Base-by-base conservation (phyloP, 2,329 filamentous ascomycete genomes). In the Metarhizium humberi region DNA sequence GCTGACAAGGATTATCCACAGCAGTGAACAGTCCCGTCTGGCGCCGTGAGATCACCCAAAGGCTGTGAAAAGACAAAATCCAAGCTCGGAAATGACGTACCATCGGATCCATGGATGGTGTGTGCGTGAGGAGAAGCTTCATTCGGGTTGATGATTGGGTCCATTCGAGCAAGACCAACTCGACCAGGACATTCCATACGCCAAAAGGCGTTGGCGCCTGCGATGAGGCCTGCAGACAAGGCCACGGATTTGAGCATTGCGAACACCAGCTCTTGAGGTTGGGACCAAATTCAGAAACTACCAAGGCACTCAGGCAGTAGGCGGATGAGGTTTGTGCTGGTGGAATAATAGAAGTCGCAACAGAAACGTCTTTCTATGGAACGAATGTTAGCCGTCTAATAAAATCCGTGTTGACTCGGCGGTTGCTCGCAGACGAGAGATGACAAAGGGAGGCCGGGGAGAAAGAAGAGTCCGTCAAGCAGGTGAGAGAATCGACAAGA, bases 141-240 rank as follows among this genome's bases (percentile, higher is more conserved):
- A 51, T 82, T 85, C 3, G 79, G 79, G 56, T 82, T 78, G 55
- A 94, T 77, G 55, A 96, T 76, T 18, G 90, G 90, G 66, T 96
- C 90, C 45, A 95, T 76, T 56, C 89, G 82, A 51, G 83, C 87
- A 56, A 89, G 69, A 59, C 84, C 88, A 60, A 84, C 76, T 50
- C 80, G 79, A 55, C 84, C 85, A 62, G 82, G 86, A 71, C 90
- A 96, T 64, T 90, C 87, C 80, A 96, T 88, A 67, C 91, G 89
- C 89, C 89, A 96, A 72, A 96, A 96, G 57, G 87, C 91, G 62
- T 79, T 67, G 50, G 76, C 78, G 56, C 72, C 61, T 45, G 67
- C 66, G 42, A 72, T 59, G 34, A 73, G 64, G 61, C 66, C 66
- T 47, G 64, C 66, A 18, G 68, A 64, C 50, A 71, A 59, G 58